Percentiles rank a stretch among this genome's conserved stretches.
Evolutionary conservation across 1,284 basidiomycete species (phyloP).

Genomic region (Takashimella koratensis): DNA sequence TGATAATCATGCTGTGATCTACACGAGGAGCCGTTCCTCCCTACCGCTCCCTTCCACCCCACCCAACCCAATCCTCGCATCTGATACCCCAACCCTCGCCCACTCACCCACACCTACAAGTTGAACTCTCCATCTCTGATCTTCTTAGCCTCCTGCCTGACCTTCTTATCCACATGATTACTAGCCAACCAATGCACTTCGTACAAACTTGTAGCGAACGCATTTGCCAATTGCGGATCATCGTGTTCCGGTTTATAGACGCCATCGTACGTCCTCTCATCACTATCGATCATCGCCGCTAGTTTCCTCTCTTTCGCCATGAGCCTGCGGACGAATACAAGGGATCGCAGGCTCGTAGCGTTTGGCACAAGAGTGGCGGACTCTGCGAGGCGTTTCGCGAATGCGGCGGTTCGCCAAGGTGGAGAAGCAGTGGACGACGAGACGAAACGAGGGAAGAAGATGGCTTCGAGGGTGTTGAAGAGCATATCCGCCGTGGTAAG

Average conservation of each 20-base stretch:
- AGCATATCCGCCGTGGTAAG: slow-evolving; percentile 60
- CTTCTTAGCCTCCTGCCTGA: slow-evolving; percentile 40
- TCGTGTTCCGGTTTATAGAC: slow-evolving; percentile 75
- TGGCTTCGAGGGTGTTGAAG: slow-evolving; percentile 75
- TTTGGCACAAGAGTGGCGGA: slow-evolving; percentile 77
- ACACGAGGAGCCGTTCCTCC: no score
- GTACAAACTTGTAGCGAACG: slow-evolving; percentile 49
- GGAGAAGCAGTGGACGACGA: slow-evolving; percentile 56
- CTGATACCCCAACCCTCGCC: no score
- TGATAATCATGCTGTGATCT: slow-evolving; percentile 56
- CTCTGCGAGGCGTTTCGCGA: slow-evolving; percentile 81
- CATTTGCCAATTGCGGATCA: slow-evolving; percentile 69
- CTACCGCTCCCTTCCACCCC: not conserved
- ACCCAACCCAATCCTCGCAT: no score
- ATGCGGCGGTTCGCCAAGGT: slow-evolving; percentile 78
- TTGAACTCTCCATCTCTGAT: slow-evolving; percentile 39
- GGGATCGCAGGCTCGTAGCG: slow-evolving; percentile 59
- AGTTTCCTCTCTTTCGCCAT: slow-evolving; percentile 73
- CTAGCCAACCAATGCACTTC: slow-evolving; percentile 44
- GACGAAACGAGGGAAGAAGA: slow-evolving; percentile 66
- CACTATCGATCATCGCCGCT: slow-evolving; percentile 76
- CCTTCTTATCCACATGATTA: slow-evolving; percentile 46
- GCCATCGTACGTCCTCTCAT: slow-evolving; percentile 77
- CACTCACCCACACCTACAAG: no score
- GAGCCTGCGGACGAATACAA: slow-evolving; percentile 69